Base-by-base conservation (phyloP, 2,329 filamentous ascomycete species). In the Hypoxylon sp. region DNA sequence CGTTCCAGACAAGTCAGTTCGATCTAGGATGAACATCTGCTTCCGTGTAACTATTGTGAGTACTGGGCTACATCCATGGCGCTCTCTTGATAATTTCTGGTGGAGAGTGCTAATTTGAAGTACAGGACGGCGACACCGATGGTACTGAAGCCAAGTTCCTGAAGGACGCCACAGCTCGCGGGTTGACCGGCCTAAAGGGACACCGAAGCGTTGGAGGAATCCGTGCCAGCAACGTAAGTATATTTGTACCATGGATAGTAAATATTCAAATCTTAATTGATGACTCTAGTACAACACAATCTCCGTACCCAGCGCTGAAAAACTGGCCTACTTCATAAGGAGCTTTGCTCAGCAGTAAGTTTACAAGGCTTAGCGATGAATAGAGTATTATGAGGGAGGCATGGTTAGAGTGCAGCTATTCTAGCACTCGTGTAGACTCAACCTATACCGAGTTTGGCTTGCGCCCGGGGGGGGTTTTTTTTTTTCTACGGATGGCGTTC, bases 1-100 rank as follows among this genome's bases (percentile, higher is more conserved):
- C 30, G 88, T 97, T 0, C 92, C 93, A 0, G 85, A 91, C 70
- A 91, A 91, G 79, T 81, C 81, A 20, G 90, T 85, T 2, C 90
- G 94, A 59, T 97, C 92, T 71, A 84, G 93, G 57, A 97, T 98
- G 91, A 98, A 98, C 79, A 91, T 98, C 61, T 97, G 93, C 83
- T 97, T 97, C 84, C 84, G 93, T 15, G 85, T 97, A 17, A 82
- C 71, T 68, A 82, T 81, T 73, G 82, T 79, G 72, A 61, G 77
- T 64, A 34, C 5, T 6, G 8, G 4, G 10, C 7, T 4, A 19
- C 13, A 7, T 39, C 30, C 41, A 17, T 48, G 11, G 30, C 20
- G 6, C 5, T 39, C 11, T 46, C 39, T 5, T 17, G 8, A 39
- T 26, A 4, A 17, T 6, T 24, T n/a, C 1, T 10, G 15, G 1